A percentile compares a stretch with the other conserved stretches of the same genome.
Evolutionary conservation across 352 stramenopile species (phyloP).

Genomic region (Pythium coloratum): DNA sequence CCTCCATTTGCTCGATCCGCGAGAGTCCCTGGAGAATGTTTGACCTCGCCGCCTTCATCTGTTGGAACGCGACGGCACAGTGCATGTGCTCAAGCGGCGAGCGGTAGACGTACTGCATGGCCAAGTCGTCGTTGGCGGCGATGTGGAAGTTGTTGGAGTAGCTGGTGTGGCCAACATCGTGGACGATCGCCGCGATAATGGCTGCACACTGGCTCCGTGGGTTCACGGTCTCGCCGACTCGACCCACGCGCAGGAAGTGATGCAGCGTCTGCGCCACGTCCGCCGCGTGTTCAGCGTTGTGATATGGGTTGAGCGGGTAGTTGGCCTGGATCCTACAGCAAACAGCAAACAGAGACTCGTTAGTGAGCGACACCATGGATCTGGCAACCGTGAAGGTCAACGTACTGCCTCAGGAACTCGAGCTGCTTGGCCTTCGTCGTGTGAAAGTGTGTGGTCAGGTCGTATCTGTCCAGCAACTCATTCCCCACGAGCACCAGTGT

Average conservation of each 20-base stretch:
- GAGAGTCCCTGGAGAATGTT: conserved; percentile 77
- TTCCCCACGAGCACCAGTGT: conserved; percentile 72
- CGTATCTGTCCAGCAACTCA: conserved; percentile 71
- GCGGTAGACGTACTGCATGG: conserved; percentile 79
- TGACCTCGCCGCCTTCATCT: conserved; percentile 67
- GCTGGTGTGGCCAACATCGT: conserved; percentile 88
- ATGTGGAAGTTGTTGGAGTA: conserved; percentile 91
- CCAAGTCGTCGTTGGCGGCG: conserved; percentile 72
- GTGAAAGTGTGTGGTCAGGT: conserved; percentile 61
- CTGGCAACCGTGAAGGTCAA: conserved; percentile 5
- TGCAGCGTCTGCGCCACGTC: conserved; percentile 81
- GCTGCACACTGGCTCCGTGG: conserved; percentile 67
- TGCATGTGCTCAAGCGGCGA: conserved; percentile 89
- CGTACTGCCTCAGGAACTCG: conserved; percentile 65
- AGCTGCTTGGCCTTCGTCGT: conserved; percentile 52
- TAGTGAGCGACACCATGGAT: background rate
- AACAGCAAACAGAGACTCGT: conserved; percentile 1
- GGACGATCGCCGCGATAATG: conserved; percentile 77
- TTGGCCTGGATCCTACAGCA: conserved; percentile 46
- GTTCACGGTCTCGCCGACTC: conserved; percentile 53
- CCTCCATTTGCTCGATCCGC: conserved; percentile 75
- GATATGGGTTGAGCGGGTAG: conserved; percentile 80
- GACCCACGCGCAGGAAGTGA: conserved; percentile 60
- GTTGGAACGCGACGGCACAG: conserved; percentile 73
- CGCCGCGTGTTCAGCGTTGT: conserved; percentile 84